A percentile compares a stretch with the other conserved stretches of the same genome.
phyloP scores from a whole-genome alignment of 441 rosid species.

The Dalechampia spathulata region DNA sequence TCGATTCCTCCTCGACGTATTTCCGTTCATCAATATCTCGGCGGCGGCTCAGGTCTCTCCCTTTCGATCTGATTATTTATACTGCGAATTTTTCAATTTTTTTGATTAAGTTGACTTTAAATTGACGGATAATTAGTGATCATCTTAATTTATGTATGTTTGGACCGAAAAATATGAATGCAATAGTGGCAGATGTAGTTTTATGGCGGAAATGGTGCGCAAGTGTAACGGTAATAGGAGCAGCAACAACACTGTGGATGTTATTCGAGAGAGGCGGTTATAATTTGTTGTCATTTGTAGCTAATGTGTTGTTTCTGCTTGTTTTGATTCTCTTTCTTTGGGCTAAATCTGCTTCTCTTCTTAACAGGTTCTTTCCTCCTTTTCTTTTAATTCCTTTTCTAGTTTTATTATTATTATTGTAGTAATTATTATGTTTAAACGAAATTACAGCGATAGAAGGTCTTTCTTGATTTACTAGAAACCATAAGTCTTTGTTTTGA shows the following conservation, averaged over 20 bases:
- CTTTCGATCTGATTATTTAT: constrained; percentile 3
- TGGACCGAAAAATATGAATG: no score
- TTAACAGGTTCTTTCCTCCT: constrained; percentile 46
- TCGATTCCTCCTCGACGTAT: constrained; percentile 32
- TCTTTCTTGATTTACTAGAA: no score
- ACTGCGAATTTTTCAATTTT: not conserved
- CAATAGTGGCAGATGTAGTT: constrained; percentile 57
- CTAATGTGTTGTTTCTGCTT: constrained; percentile 53
- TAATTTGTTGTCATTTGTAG: constrained; percentile 47
- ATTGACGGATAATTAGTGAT: no score
- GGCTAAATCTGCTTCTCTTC: constrained; percentile 95
- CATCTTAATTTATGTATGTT: no score
- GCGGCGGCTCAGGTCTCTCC: constrained; percentile 56
- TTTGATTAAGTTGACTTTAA: not conserved
- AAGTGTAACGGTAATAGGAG: constrained; percentile 36
- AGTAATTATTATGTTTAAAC: no score
- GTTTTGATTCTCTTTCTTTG: constrained; percentile 69
- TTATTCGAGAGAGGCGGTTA: constrained; percentile 70
- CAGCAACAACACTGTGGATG: constrained; percentile 59
- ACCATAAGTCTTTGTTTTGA: no score
- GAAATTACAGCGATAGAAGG: no score
- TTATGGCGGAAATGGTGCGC: constrained; percentile 58
- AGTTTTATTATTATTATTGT: not conserved
- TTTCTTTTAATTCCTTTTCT: not conserved
- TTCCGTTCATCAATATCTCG: constrained; percentile 54